Base-by-base conservation (phyloP, 495 filamentous ascomycete genomes). In the Penicillium soppii region DNA sequence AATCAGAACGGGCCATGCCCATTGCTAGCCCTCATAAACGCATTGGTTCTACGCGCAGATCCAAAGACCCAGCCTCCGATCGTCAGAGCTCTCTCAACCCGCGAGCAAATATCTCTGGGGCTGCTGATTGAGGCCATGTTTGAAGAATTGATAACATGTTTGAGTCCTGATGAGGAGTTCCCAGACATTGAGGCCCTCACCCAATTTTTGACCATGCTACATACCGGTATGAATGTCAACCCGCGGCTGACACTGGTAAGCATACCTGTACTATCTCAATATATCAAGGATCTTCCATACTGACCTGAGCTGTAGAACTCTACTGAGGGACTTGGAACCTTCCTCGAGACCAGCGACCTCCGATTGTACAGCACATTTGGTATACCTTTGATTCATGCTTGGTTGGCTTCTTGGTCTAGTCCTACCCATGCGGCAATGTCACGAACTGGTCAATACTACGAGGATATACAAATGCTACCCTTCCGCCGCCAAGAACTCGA, bases 171-270 rank as follows among this genome's bases (percentile, higher is more conserved):
- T 26, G 76, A 82, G 21, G 71, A 77, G 25, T 75, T 97, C 35
- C 91, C 92, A 1, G 94, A 98, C 59, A 86, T 98, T 44, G 76
- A 84, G 33, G 91, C 95, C 36, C 76, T 98, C 1, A 92, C 95
- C 62, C 72, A 78, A 15, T 97, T 98, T 63, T 77, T 98, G 7
- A 80, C 92, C 22, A 89, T 89, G 37, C 75, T 98, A 3, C 91
- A 97, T 63, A 97, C 92, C 1, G 94, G 94, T 30, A 95, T 98
- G 92, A 97, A 97, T 61, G 94, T 97, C 38, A 97, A 98, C 59
- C 94, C 94, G 30, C 85, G 88, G 15, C 89, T 95, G 48, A 78
- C 90, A 19, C 58, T 82, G 43, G 71, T 74, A 52, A 59, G 71
- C 10, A 66, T 16, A 23, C 16, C 13, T 15, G 19, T 25, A 15